Conservation (phyloP, 1,284 basidiomycete genomes). For the Cutaneotrichosporon sp. region DNA sequence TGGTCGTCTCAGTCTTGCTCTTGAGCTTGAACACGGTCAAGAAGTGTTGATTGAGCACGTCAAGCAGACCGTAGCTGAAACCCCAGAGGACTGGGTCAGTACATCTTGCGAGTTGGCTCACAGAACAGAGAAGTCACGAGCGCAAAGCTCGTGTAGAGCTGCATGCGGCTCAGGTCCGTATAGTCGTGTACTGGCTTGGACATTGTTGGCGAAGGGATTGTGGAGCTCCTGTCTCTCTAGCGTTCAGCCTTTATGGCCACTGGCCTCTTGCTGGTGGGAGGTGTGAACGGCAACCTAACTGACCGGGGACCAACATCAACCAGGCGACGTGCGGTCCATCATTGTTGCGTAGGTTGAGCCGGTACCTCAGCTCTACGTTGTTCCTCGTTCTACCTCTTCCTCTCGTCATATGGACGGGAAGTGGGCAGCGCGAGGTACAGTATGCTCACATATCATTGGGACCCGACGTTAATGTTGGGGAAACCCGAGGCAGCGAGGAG, state of each 20-base stretch:
- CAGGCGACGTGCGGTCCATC: neutral
- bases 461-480: no score
- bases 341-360: neutral
- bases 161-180: slow-evolving; percentile 23
- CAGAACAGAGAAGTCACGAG: slow-evolving; percentile 28
- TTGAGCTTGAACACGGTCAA: slow-evolving; percentile 25
- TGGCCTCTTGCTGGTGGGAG: no score
- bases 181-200: slow-evolving; percentile 23
- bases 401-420: no score
- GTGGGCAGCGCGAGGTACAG: no score
- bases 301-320: neutral
- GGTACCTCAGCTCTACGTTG: neutral
- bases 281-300: no score
- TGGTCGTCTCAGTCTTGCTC: slow-evolving; percentile 31
- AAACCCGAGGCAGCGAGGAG: no score
- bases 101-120: neutral
- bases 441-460: no score
- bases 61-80: slow-evolving; percentile 39
- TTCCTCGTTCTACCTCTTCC: neutral
- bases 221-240: neutral
- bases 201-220: slow-evolving; percentile 6
- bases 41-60: slow-evolving; percentile 28
- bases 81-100: slow-evolving; percentile 28
- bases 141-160: slow-evolving; percentile 26
- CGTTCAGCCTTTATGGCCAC: slow-evolving; percentile 2